Base-by-base conservation (phyloP, 495 filamentous ascomycete genomes). In the Xylaria longipes region DNA sequence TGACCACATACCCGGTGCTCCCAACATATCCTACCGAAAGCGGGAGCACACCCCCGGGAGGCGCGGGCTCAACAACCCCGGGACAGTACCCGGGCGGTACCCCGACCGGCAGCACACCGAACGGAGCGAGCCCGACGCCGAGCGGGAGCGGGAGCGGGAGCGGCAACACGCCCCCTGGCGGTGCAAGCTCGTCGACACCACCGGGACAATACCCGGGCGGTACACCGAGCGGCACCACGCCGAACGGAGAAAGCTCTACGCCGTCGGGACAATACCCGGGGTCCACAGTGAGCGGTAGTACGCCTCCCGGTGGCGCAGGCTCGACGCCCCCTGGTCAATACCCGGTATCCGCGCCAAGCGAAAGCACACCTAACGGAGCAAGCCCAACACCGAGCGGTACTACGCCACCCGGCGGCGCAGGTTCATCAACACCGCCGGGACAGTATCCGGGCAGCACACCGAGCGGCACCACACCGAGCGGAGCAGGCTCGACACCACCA, bases 11-110 rank as follows among this genome's bases (percentile, higher is more conserved):
- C 54, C 12, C 29, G 6, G 54, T 25, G 48, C 8, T 22, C 48
- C 48, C 22, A 8, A 7, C 48, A 52, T 27, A 25, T 50, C 7
- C 64, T 11, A 14, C 45, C 45, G 14, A 20, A 1, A 22, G 27
- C 27, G 29, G n/a, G 27, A 35, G 29, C 64, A 66, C 45, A 31
- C 43, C 43, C 15, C 65, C 65, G 8, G 64, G 25, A 3, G 48
- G 57, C 48, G 31, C 52, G 12, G 65, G 33, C 22, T 62, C 65
- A 20, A 61, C 22, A 65, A 58, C 50, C 41, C 48, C 20, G 37
- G 54, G 48, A 4, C 41, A 45, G 15, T 45, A 45, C 5, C 48
- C 48, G 2, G 48, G 48, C 9, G 48, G 48, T 25, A 22, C 20
- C n/a, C n/a, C n/a, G 8, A 52, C 48, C n/a, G n/a, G 48, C 20